Evolutionary conservation across 177 flowering plant species (phyloP).

Genomic region (Tripterygium wilfordii): DNA sequence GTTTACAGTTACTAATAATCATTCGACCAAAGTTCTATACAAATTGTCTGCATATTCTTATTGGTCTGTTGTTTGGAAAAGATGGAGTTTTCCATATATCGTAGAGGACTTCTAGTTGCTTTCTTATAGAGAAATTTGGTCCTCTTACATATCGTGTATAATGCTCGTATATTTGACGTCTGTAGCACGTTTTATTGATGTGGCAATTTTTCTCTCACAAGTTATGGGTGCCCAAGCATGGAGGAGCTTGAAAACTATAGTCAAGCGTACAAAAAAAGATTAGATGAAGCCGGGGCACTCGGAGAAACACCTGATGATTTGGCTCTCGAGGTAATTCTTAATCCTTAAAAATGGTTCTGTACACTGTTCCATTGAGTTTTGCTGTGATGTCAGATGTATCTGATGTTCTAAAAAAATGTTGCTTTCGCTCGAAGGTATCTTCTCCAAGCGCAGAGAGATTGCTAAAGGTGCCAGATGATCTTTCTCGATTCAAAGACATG

Average conservation of each 20-base stretch:
- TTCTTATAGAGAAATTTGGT: too few relatives aligned
- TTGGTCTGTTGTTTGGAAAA: too few relatives aligned
- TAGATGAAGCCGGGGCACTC: conserved; percentile 64
- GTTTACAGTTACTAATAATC: too few relatives aligned
- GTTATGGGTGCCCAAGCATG: conserved; percentile 87
- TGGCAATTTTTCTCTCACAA: conserved; percentile 13
- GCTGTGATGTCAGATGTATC: not conserved
- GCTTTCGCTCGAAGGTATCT: conserved; percentile 56
- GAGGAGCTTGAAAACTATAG: conserved; percentile 70
- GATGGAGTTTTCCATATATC: not conserved
- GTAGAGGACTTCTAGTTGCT: not conserved
- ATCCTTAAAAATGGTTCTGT: not conserved
- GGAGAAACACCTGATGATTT: conserved; percentile 81
- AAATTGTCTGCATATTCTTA: too few relatives aligned
- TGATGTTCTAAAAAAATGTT: not conserved
- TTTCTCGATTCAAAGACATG: conserved; percentile 69
- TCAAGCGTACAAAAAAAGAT: conserved; percentile 51
- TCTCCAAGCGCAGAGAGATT: conserved; percentile 92
- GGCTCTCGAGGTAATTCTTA: conserved; percentile 63
- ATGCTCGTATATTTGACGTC: not conserved
- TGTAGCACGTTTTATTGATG: not conserved
- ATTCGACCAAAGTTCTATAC: too few relatives aligned
- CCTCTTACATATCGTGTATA: too few relatives aligned
- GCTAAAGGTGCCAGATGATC: conserved; percentile 78
- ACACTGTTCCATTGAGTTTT: not conserved